Base-by-base conservation (phyloP, 129 eudicot genomes). In the Sambucus nigra region DNA sequence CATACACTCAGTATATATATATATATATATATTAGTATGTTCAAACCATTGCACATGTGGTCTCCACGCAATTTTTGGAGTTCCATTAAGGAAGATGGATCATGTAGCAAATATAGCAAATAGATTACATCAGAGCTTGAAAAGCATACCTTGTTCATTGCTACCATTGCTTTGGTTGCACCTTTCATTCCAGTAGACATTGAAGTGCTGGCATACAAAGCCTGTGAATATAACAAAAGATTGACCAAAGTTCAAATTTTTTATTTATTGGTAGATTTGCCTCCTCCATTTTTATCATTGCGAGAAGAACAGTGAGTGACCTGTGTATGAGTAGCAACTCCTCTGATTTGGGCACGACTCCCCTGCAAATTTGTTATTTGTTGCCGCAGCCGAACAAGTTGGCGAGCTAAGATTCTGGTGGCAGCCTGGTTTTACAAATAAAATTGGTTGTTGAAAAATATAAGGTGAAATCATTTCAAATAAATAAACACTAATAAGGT, bases 161-260 rank as follows among this genome's bases (percentile, higher is more conserved):
- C 94, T 44, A 78, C 67, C 96, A 88, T 88, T 59, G 96, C 96
- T 73, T 88, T 88, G 54, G 96, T 88, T 55, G 96, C 96, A 64
- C 96, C 96, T 77, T 88, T 88, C 91, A 88, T 88, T 55, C 96
- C 96, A n/a, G 96, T 88, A 23, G 87, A 77, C 17, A 88, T 84
- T 7, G 96, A 88, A 28, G 94, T 83, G 80, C 83, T 84, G 39
- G 96, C 96, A 53, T 84, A 88, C 59, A 88, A 47, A 62, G 96
- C 88, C 96, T 88, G 59, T 55, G 25, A 26, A 62, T 7, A 12
- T 1, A 59, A 50, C 3, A 55, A 27, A 51, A 22, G n/a, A n/a
- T n/a, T n/a, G n/a, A n/a, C n/a, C n/a, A n/a, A n/a, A n/a, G n/a
- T n/a, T n/a, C n/a, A n/a, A n/a, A n/a, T n/a, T n/a, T n/a, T n/a